Base-by-base conservation (phyloP, 116 monocot genomes). In the Cymodocea nodosa region DNA sequence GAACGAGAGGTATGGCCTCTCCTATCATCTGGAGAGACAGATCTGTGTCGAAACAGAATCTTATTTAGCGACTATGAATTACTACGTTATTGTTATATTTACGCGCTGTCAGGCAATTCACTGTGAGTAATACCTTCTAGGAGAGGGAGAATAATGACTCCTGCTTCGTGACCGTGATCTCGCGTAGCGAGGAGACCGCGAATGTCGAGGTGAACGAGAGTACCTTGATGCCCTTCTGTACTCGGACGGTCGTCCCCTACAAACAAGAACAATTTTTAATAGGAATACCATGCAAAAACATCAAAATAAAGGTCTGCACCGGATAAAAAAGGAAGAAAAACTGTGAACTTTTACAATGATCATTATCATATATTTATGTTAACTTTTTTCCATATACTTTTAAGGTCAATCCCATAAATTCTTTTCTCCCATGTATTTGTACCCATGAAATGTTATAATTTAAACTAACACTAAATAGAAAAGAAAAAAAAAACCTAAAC, bases 131-230 rank as follows among this genome's bases (percentile, higher is more conserved):
- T 48, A 65, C 8, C 61, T 40, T 37, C 59, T 81, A 0, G 84
- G 81, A 50, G 83, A 75, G 14, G 81, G 79, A 0, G 83, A 71
- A 62, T 80, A 65, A 22, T 58, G 58, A 51, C 75, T 73, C 4
- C 67, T 54, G 51, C 81, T 78, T 53, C 23, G 85, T 24, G 80
- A 84, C 30, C 66, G 70, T 30, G 84, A 83, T 49, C 78, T 73
- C 0, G 68, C 75, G 59, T 52, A 69, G 62, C 60, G 78, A 8
- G 79, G 79, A 14, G 89, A 83, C 15, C 64, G 84, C 50, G 85
- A 82, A 50, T 70, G 67, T 15, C 68, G 60, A 12, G 79, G 74
- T 40, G 77, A 78, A 50, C 63, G 71, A 30, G 71, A 69, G 58
- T 63, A 30, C 3, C 75, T 67, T 20, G 77, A 69, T 52, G 78